Evolutionary conservation across 768 basidiomycete genomes (phyloP).

Genomic region (Leccinum arenicola): DNA sequence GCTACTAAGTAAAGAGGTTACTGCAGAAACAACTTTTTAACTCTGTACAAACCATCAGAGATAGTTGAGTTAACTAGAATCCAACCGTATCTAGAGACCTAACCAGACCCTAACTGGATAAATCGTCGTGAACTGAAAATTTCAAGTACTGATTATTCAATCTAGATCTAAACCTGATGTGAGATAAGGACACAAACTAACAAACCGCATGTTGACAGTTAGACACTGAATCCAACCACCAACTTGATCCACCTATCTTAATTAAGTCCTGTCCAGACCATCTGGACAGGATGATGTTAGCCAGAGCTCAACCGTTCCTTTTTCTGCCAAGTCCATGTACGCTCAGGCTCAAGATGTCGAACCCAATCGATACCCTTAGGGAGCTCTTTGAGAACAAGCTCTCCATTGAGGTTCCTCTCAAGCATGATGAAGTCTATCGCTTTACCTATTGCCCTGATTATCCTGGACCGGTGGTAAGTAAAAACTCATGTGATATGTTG

Average conservation of each 20-base stretch:
- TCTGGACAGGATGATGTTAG: background rate
- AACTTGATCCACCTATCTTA: background rate
- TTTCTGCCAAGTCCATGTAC: background rate
- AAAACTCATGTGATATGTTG: background rate
- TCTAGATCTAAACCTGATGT: background rate
- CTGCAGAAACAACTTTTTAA: background rate
- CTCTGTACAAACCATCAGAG: background rate
- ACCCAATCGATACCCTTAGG: background rate
- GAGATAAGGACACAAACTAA: background rate
- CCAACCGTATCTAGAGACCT: background rate
- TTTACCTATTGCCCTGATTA: background rate
- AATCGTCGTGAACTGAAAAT: background rate
- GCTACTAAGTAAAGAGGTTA: no score
- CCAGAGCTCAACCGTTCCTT: background rate
- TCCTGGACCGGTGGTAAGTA: background rate
- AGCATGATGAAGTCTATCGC: background rate
- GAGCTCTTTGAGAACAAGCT: background rate
- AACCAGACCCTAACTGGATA: background rate
- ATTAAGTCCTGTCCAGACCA: background rate
- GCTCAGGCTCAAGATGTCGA: background rate
- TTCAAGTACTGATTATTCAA: background rate
- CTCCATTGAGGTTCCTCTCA: background rate
- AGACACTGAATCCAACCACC: background rate
- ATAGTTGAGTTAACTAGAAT: background rate
- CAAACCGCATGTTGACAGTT: background rate